Conservation (phyloP, 495 filamentous ascomycete genomes). For the Neurospora terricola region DNA sequence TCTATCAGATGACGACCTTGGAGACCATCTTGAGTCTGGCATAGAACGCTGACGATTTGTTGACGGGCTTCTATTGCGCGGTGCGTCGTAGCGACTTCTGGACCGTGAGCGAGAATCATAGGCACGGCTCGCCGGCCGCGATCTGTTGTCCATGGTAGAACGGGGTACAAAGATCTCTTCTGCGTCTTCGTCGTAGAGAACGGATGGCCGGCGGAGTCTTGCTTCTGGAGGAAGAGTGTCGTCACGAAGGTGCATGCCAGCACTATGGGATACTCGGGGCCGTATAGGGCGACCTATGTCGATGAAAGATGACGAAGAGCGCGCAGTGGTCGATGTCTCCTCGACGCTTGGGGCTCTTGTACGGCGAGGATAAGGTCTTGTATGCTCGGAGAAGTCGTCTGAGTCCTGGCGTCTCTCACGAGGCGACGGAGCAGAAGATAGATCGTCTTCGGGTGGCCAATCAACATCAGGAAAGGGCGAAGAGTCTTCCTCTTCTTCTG, state of each 20-base stretch:
- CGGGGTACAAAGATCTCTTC: neutral
- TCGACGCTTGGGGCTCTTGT: neutral
- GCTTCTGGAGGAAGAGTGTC: neutral
- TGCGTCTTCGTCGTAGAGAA: neutral
- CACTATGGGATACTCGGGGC: neutral
- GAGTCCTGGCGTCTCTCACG: slow-evolving; percentile 15
- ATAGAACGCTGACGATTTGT: slow-evolving; percentile 29
- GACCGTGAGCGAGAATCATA: neutral
- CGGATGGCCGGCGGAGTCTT: neutral
- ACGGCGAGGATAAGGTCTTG: neutral
- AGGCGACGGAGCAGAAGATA: slow-evolving; percentile 32
- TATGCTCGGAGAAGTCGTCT: neutral
- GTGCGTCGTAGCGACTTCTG: neutral
- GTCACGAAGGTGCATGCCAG: neutral
- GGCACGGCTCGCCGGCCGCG: neutral
- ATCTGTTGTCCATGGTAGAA: neutral
- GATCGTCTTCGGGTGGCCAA: slow-evolving; percentile 28
- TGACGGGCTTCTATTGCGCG: slow-evolving; percentile 8
- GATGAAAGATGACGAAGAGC: neutral
- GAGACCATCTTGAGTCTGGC: slow-evolving; percentile 29
- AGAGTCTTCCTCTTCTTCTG: slow-evolving; percentile 26
- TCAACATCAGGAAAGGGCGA: slow-evolving; percentile 26
- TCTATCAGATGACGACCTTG: slow-evolving; percentile 28
- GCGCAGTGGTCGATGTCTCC: neutral
- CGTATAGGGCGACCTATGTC: neutral